Evolutionary conservation across 1,139 yeast genomes (phyloP).

Genomic region (Suhomyces bribrorum): DNA sequence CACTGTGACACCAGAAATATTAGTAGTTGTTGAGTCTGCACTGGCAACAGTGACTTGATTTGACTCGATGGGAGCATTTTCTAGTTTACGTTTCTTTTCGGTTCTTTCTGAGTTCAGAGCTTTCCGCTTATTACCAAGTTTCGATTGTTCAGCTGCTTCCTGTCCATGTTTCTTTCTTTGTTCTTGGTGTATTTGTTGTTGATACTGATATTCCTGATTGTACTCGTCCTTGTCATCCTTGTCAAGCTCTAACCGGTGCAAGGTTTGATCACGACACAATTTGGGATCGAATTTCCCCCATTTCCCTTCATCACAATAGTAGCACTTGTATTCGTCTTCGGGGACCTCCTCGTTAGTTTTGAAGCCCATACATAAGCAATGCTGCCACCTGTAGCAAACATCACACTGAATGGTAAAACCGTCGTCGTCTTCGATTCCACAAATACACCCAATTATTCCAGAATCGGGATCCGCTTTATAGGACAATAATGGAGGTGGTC

Average conservation of each 20-base stretch:
- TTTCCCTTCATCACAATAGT: constrained; percentile 63
- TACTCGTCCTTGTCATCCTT: constrained; percentile 10
- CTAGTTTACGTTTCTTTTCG: constrained; percentile 27
- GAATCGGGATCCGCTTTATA: constrained; percentile 76
- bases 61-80: constrained; percentile 2
- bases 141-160: constrained; percentile 6
- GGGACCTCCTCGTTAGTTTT: constrained; percentile 74
- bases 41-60: not conserved
- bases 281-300: constrained; percentile 55
- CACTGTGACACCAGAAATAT: not conserved
- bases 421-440: constrained; percentile 88
- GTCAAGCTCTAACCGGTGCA: constrained; percentile 31
- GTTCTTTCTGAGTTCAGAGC: constrained; percentile 29
- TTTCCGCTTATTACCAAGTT: constrained; percentile 26
- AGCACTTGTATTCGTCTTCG: constrained; percentile 76
- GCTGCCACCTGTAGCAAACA: constrained; percentile 91
- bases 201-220: constrained; percentile 7
- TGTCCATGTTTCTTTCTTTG: constrained; percentile 11
- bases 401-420: constrained; percentile 96
- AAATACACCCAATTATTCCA: constrained; percentile 86
- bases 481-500: constrained; percentile 36
- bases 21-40: not conserved
- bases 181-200: constrained; percentile 11
- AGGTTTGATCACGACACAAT: constrained; percentile 34
- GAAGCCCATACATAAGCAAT: constrained; percentile 84